Evolutionary conservation across 257 asterid species (phyloP).

Genomic region (Solanum corneliomulleri): DNA sequence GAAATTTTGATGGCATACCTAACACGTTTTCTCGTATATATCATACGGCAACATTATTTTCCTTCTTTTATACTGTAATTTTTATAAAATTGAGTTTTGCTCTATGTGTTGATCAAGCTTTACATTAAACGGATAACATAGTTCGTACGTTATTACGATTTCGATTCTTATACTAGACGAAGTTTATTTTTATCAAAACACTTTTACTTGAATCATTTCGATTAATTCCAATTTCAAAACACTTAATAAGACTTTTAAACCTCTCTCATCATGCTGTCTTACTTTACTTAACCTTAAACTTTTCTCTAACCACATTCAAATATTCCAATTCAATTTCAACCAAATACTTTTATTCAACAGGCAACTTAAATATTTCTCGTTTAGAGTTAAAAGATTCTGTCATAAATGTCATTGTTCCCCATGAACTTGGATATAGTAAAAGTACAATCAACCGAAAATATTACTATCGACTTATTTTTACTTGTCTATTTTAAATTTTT

Average conservation of each 20-base stretch:
- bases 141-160: too few species aligned
- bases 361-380: background rate
- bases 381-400: background rate
- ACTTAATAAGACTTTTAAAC: too few species aligned
- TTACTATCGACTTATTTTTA: background rate
- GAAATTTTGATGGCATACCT: background rate
- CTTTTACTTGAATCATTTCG: too few species aligned
- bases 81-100: too few species aligned
- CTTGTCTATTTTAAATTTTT: too few species aligned
- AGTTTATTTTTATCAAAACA: too few species aligned
- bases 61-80: background rate
- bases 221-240: too few species aligned
- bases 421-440: background rate
- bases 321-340: background rate
- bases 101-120: too few species aligned
- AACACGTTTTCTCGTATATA: background rate
- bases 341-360: background rate
- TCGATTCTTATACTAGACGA: too few species aligned
- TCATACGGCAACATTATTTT: background rate
- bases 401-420: background rate
- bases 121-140: too few species aligned
- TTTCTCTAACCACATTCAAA: background rate
- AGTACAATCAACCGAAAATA: background rate
- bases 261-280: background rate
- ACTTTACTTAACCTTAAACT: background rate